Evolutionary conservation across 305 asterid species (phyloP), one percentile per base, ranked within the genome.

Genomic region (Fraxinus paxiana): DNA sequence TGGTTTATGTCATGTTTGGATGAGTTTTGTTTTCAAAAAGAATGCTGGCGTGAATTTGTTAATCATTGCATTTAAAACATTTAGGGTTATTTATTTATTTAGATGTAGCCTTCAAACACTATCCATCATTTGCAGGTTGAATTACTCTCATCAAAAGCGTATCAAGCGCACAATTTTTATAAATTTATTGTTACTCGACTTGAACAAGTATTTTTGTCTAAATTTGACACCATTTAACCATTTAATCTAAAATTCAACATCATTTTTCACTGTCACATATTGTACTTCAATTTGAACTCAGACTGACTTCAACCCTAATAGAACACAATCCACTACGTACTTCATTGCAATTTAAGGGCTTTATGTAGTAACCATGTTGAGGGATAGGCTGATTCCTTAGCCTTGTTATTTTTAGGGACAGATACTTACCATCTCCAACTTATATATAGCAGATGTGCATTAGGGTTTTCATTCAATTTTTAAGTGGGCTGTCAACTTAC

Each of bases 1-100:
- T 81, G 80, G 78, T 30, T 81, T 73, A 73, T 65, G 70, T 80
- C 84, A 77, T 28, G 22, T 41, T 70, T 69, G 35, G 46, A 69
- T 70, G 35, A 54, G 31, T 17, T 30, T 8, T 22, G 12, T 61
- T 28, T 80, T 3, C 12, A 17, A 17, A 56, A 1, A 18, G 28
- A 56, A 18, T 65, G 35, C 35, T 65, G 31, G 70, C 70, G 70
- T 59, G 5, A 59, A 22, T 20, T 59, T 18, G 70, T 59, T 3
- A 65, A 65, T 13, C 73, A 24, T 26, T 8, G 22, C 30, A 22
- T 24, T 18, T 26, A 24, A 65, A 65, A 24, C 5, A 6, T 65
- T 24, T 2, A 0, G 73, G 30, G 9, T 3, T 26, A 22, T 9
- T 22, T 65, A 24, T 65, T 65, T 26, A 9, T 65, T 65, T 65